Evolutionary conservation across 139 green algal genomes (phyloP), one percentile per base, ranked within the genome.

Genomic region (Mesotaenium endlicherianum): DNA sequence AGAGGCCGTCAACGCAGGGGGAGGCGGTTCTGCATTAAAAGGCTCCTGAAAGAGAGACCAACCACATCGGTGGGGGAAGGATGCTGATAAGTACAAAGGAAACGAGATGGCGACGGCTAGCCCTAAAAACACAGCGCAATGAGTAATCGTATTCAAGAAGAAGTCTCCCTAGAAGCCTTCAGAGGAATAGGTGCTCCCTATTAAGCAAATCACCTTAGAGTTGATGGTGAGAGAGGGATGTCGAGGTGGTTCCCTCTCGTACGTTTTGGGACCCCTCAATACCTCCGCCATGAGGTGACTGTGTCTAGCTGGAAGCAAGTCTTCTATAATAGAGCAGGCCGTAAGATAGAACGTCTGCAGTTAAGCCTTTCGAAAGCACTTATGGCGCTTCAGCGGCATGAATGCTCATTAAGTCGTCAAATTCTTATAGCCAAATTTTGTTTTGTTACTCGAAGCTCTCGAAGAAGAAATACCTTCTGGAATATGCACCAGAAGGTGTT

Each of bases 11-110:
- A 86, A 72, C 45, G 36, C 75, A 40, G 31, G 3, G 5, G 50
- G 71, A 3, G 80, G 70, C 26, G 80, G 47, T 42, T 86, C 80
- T 41, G 80, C 80, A 79, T 86, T 86, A 42, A 85, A 86, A 11
- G 80, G 80, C 20, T 30, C 47, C 77, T 84, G 77, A 59, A 78
- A 58, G 17, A 78, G 70, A 30, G 26, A 68, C 26, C 64, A 74
- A 14, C 14, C 11, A 74, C 64, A 64, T 64, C 20, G 26, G 26
- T 26, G 26, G 20, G 20, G 50, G 20, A 64, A 64, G 26, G 40
- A 77, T 1, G 42, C 20, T 77, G 69, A 53, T 36, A 70, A 16
- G 30, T 26, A 49, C 11, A 31, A 77, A 53, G 69, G 31, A 77
- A 0, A n/a, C 11, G 36, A 0, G 14, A 53, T 31, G 36, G 16